phyloP scores from a whole-genome alignment of 768 basidiomycete species.

The Lentinula lateritia region DNA sequence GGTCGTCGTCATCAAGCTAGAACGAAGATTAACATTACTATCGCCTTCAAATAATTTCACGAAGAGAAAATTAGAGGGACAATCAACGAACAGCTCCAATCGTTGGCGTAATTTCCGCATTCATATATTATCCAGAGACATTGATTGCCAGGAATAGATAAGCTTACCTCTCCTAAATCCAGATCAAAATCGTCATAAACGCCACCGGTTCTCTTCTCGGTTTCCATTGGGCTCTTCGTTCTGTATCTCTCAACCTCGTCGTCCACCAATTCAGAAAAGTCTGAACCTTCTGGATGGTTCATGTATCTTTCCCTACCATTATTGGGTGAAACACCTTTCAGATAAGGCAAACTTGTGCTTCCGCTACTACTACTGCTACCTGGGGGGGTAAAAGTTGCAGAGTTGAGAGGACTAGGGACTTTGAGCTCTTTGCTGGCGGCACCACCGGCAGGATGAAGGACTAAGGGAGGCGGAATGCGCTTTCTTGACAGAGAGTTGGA shows the following conservation, averaged over 20 bases:
- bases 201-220: slow-evolving; percentile 42
- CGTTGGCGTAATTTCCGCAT: too few relatives aligned
- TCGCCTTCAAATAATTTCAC: too few relatives aligned
- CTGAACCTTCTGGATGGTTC: slow-evolving; percentile 13
- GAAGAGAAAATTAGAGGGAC: too few relatives aligned
- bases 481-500: slow-evolving; percentile 4
- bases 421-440: slow-evolving; percentile 22
- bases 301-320: slow-evolving; percentile 11
- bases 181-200: slow-evolving; percentile 49
- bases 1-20: slow-evolving; percentile 67
- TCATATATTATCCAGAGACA: background rate
- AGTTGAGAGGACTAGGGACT: slow-evolving; percentile 30
- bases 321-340: slow-evolving; percentile 24
- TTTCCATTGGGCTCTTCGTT: slow-evolving; percentile 29
- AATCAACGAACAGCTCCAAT: too few relatives aligned
- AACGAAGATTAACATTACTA: background rate
- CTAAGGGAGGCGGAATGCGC: slow-evolving; percentile 52
- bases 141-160: background rate
- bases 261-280: slow-evolving; percentile 31
- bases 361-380: slow-evolving; percentile 21
- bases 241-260: slow-evolving; percentile 34
- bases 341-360: slow-evolving; percentile 42
- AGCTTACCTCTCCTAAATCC: slow-evolving; percentile 42
- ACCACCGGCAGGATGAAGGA: slow-evolving; percentile 33
- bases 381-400: background rate